Conservation (phyloP, 116 monocot genomes). For the Papilionanthe hybrid region DNA sequence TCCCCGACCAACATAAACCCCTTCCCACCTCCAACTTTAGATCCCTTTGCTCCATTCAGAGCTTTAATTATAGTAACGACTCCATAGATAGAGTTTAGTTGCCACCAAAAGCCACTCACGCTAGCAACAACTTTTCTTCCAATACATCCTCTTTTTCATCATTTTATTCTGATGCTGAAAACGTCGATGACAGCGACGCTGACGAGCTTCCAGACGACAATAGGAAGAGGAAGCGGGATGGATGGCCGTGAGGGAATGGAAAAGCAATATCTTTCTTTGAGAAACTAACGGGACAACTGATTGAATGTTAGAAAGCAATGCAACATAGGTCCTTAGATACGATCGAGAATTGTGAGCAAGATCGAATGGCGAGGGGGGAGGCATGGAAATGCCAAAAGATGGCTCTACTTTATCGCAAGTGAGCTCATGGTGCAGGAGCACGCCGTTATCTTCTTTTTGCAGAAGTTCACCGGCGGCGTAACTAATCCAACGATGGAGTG, state of each 20-base stretch:
- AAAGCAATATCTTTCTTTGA: constrained; percentile 75
- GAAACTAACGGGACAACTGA: constrained; percentile 74
- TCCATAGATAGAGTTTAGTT: not conserved
- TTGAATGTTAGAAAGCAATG: constrained; percentile 86
- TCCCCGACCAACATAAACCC: not conserved
- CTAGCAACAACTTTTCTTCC: constrained; percentile 19
- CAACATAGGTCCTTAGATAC: constrained; percentile 65
- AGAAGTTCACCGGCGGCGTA: constrained; percentile 46
- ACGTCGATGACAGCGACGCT: constrained; percentile 3
- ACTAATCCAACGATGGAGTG: not conserved
- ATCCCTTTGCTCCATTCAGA: too few species aligned
- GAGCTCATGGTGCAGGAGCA: constrained; percentile 57
- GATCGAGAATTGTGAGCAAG: constrained; percentile 59
- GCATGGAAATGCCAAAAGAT: constrained; percentile 85
- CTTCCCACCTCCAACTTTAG: too few species aligned
- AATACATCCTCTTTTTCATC: constrained; percentile 19
- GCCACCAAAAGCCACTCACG: not conserved
- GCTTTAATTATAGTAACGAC: not conserved
- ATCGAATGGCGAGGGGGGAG: constrained; percentile 59
- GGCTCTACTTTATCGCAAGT: constrained; percentile 35
- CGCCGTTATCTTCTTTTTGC: constrained; percentile 57
- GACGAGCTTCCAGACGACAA: too few species aligned
- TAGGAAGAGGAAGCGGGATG: too few species aligned
- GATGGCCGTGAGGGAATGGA: too few species aligned
- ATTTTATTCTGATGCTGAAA: constrained; percentile 16